Evolutionary conservation across 352 stramenopile species (phyloP).

Genomic region (Globisporangium canariense): DNA sequence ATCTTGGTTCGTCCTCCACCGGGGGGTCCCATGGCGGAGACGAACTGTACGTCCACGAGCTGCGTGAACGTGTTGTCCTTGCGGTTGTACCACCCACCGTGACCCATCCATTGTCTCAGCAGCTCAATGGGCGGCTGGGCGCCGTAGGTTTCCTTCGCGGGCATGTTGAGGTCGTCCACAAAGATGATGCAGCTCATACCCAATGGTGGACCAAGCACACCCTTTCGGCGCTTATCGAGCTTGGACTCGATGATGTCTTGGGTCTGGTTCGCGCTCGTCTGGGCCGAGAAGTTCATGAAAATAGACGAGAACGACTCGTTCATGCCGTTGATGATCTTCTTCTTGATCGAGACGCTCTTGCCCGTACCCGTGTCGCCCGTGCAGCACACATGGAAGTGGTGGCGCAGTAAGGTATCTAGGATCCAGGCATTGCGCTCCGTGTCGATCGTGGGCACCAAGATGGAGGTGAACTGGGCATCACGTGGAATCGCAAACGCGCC

Average conservation of each 20-base stretch:
- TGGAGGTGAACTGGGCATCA: slow-evolving; percentile 81
- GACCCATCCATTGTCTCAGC: slow-evolving; percentile 92
- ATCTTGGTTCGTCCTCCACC: slow-evolving; percentile 90
- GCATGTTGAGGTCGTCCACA: slow-evolving; percentile 95
- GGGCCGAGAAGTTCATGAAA: slow-evolving; percentile 92
- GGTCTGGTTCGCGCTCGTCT: slow-evolving; percentile 93
- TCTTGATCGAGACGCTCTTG: slow-evolving; percentile 93
- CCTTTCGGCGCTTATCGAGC: slow-evolving; percentile 92
- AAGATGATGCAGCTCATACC: slow-evolving; percentile 92
- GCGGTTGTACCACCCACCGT: slow-evolving; percentile 93
- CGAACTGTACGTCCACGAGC: slow-evolving; percentile 92
- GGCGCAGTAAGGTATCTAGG: slow-evolving; percentile 82
- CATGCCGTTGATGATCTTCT: slow-evolving; percentile 86
- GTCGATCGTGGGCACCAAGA: slow-evolving; percentile 92
- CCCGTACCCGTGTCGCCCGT: slow-evolving; percentile 93
- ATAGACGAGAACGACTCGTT: slow-evolving; percentile 84
- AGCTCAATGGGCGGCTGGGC: slow-evolving; percentile 93
- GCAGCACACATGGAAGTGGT: slow-evolving; percentile 90
- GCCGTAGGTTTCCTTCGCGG: slow-evolving; percentile 92
- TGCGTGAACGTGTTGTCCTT: slow-evolving; percentile 92
- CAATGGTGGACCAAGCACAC: slow-evolving; percentile 86
- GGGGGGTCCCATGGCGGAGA: slow-evolving; percentile 90
- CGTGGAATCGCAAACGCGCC: slow-evolving; percentile 57
- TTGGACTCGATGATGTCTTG: slow-evolving; percentile 94
- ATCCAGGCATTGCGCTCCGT: slow-evolving; percentile 91